Evolutionary conservation across 1,284 basidiomycete species (phyloP).

Genomic region (Marasmius fiardii): DNA sequence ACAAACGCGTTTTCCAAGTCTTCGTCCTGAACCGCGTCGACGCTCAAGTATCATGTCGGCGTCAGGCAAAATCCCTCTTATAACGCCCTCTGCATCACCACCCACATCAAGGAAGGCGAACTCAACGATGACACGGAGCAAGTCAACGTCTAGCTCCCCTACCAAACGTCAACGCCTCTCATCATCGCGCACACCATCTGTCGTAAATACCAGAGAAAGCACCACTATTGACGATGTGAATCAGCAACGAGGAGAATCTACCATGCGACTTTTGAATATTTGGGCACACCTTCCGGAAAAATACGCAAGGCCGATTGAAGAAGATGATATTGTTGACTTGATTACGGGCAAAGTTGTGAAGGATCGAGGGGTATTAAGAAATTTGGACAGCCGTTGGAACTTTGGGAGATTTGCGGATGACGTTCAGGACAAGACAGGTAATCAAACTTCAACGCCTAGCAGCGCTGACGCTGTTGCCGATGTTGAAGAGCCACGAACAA

Average conservation of each 20-base stretch:
- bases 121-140: constrained; percentile 24
- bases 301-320: constrained; percentile 60
- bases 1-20: neutral
- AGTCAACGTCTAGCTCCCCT: constrained; percentile 12
- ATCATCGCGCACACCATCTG: constrained; percentile 8
- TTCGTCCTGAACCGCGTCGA: neutral
- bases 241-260: constrained; percentile 42
- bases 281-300: constrained; percentile 67
- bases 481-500: constrained; percentile 15
- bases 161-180: constrained; percentile 7
- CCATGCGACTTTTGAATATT: constrained; percentile 50
- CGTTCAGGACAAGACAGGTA: constrained; percentile 19
- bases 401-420: constrained; percentile 44
- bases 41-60: neutral
- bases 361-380: constrained; percentile 63
- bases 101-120: constrained; percentile 29
- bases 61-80: constrained; percentile 4
- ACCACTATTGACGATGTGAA: neutral
- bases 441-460: constrained; percentile 4
- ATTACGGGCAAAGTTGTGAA: constrained; percentile 53
- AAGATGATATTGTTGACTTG: constrained; percentile 75
- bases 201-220: neutral
- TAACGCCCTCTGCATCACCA: constrained; percentile 20
- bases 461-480: neutral
- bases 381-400: constrained; percentile 33